These are phyloP conservation scores for Fusarium virguliforme DNA, from an alignment of 2,329 filamentous ascomycete genomes.

Conservation along the genomic window DNA sequence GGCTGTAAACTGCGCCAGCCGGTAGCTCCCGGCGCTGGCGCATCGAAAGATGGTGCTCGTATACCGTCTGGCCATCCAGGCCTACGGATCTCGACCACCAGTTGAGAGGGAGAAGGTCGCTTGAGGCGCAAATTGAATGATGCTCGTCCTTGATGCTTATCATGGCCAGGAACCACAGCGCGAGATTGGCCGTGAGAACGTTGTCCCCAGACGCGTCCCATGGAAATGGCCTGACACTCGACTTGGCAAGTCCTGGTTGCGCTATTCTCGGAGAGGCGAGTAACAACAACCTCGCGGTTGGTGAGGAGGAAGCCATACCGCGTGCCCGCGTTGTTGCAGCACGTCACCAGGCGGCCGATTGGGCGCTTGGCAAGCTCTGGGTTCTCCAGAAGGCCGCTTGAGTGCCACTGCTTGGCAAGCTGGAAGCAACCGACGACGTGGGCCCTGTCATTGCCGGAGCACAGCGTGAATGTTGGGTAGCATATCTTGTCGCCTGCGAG, in stretches of 20 bases:
- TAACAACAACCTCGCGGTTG: slow-evolving; percentile 7
- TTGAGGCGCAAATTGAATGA: neutral
- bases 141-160: slow-evolving; percentile 11
- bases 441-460: neutral
- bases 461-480: neutral
- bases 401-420: slow-evolving; percentile 1
- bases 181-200: slow-evolving; percentile 1
- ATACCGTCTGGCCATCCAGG: neutral
- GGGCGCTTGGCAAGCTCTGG: neutral
- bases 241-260: neutral
- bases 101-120: neutral
- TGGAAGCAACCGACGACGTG: neutral
- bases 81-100: neutral
- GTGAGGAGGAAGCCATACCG: slow-evolving; percentile 13
- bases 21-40: neutral
- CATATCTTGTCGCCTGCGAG: neutral
- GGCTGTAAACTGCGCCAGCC: neutral
- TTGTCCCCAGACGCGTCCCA: neutral
- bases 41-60: slow-evolving; percentile 10
- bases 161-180: slow-evolving; percentile 19
- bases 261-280: neutral
- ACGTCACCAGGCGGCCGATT: slow-evolving; percentile 2
- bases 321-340: neutral
- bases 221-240: slow-evolving; percentile 13
- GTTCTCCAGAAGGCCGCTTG: neutral